A percentile compares a stretch with the other conserved stretches of the same genome.
These are phyloP conservation scores for Cadophora luteo-olivacea DNA, from an alignment of 2,329 filamentous ascomycete species.

Conservation along the genomic window DNA sequence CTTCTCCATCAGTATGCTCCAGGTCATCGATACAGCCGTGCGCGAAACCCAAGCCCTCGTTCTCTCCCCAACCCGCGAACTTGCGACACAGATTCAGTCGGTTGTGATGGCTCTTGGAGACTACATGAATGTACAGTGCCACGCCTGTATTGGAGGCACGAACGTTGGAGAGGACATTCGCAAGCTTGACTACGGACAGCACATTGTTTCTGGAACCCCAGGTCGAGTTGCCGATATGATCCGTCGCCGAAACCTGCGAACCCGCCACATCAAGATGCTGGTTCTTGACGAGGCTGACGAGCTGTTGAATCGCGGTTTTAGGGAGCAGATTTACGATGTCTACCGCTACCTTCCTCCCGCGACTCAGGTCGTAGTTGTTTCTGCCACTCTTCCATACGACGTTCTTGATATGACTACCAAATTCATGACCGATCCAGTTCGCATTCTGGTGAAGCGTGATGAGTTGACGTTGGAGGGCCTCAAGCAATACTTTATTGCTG, in stretches of 20 bases:
- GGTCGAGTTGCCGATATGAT: conserved; percentile 92
- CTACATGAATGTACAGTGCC: conserved; percentile 99
- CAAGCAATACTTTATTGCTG: conserved; percentile 99
- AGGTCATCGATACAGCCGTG: conserved; percentile 92
- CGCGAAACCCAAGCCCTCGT: conserved; percentile 95
- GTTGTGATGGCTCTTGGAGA: conserved; percentile 99
- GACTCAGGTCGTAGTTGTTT: conserved; percentile 98
- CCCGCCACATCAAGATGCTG: conserved; percentile 79
- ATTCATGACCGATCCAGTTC: conserved; percentile 98
- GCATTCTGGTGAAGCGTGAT: conserved; percentile 97
- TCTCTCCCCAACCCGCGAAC: conserved; percentile 92
- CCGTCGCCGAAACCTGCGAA: conserved; percentile 73
- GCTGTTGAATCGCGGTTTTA: conserved; percentile 90
- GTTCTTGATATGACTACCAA: conserved; percentile 99
- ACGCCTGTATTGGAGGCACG: conserved; percentile 97
- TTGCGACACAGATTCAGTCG: conserved; percentile 97
- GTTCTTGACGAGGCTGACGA: conserved; percentile 80
- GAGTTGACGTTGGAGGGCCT: conserved; percentile 96
- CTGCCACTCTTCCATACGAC: conserved; percentile 95
- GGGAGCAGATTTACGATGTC: conserved; percentile 98
- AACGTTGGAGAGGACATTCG: conserved; percentile 98
- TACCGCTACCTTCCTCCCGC: conserved; percentile 96
- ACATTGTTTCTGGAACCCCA: conserved; percentile 97
- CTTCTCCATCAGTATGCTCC: conserved; percentile 94
- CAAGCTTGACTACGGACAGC: conserved; percentile 96